Base-by-base conservation (phyloP, 2,329 filamentous ascomycete genomes). In the Verticillium longisporum region DNA sequence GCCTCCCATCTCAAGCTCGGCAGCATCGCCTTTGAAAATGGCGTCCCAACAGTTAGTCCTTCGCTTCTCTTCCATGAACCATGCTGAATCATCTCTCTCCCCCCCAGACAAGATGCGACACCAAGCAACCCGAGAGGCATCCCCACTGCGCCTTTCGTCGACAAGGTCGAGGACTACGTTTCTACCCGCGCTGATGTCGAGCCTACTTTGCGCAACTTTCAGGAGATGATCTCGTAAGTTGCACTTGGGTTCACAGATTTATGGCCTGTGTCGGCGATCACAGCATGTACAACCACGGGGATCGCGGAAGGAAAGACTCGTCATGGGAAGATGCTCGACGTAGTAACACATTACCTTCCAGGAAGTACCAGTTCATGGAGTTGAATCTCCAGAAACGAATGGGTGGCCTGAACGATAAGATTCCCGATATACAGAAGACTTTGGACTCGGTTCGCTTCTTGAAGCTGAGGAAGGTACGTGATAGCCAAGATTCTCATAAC, bases 291-390 rank as follows among this genome's bases (percentile, higher is more conserved):
- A 4, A 26, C 26, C 26, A 26, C 26, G 26, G 26, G 26, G 26
- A 26, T 26, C 26, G 2, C 4, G 26, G 26, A 26, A 26, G 26
- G 26, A 26, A 26, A 26, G 4, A 26, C 26, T 26, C 26, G 26
- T 26, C 26, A 26, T 26, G 26, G 26, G 70, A 97, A 97, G 82
- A 98, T 95, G 1, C 78, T 98, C 62, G 94, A 98, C 63, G 95
- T 92, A 18, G 94, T 98, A 81, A 62, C 98, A 98, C 70, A 73
- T 99, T 64, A 89, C 90, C 77, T 82, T 87, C 62, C 84, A 89
- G 72, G 89, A 89, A 75, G 83, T 99, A 99, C 80, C 95, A 98
- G 75, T 99, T 98, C 78, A 99, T 99, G 95, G 92, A 98, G 78
- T 82, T 89, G 73, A 98, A 97, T 75, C 90, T 95, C 62, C 89